Conservation (phyloP, 164 flowering plant genomes). For the Magnolia kwangsiensis region DNA sequence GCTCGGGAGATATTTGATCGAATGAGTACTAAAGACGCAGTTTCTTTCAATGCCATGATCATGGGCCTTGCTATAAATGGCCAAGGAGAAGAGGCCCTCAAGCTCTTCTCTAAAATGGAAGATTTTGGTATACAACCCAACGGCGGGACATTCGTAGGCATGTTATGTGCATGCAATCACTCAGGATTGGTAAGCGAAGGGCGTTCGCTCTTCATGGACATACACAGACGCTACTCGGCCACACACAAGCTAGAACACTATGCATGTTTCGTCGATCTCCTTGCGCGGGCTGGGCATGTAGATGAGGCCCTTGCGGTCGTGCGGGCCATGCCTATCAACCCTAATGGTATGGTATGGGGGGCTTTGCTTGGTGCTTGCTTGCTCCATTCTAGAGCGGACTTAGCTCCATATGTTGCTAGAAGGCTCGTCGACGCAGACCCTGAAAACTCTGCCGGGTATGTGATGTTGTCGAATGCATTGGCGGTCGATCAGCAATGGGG, state of each 20-base stretch:
- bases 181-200: constrained; percentile 51
- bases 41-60: constrained; percentile 63
- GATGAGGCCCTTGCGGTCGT: constrained; percentile 57
- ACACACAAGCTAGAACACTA: constrained; percentile 56
- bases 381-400: constrained; percentile 40
- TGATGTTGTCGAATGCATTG: constrained; percentile 56
- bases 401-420: constrained; percentile 37
- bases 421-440: constrained; percentile 51
- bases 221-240: constrained; percentile 24
- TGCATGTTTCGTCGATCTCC: constrained; percentile 62
- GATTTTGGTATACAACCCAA: constrained; percentile 39
- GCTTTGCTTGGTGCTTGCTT: constrained; percentile 62
- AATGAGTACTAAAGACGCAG: constrained; percentile 42
- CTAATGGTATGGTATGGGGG: constrained; percentile 62
- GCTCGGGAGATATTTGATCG: constrained; percentile 43
- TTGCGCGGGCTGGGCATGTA: constrained; percentile 49
- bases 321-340: constrained; percentile 48
- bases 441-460: constrained; percentile 50
- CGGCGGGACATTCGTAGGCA: constrained; percentile 46
- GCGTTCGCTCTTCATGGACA: constrained; percentile 33
- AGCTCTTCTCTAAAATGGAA: constrained; percentile 41
- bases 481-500: constrained; percentile 47
- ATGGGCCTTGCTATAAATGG: constrained; percentile 66
- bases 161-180: constrained; percentile 60
- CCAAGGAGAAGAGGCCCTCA: constrained; percentile 48